Percentiles rank a stretch among this genome's conserved stretches.
Evolutionary conservation across 768 basidiomycete species (phyloP).

Genomic region (Coprinopsis marcescibilis): DNA sequence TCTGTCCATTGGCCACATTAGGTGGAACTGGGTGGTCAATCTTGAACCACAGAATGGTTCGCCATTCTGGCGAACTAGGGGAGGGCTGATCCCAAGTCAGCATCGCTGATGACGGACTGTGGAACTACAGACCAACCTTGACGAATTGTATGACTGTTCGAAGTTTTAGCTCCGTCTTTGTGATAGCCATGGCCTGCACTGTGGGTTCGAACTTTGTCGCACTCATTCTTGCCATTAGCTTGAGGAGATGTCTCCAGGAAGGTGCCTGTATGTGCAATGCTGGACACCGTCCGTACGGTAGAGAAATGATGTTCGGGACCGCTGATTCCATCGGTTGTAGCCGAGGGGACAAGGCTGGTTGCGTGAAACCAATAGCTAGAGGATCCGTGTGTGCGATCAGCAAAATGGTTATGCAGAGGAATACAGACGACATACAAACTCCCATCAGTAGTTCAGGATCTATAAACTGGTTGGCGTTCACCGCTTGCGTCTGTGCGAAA

Average conservation of each 20-base stretch:
- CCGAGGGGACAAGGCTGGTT: constrained; percentile 47
- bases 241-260: constrained; percentile 69
- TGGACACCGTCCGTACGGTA: constrained; percentile 64
- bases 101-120: not conserved
- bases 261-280: constrained; percentile 70
- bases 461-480: constrained; percentile 47
- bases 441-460: constrained; percentile 53
- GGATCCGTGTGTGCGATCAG: constrained; percentile 4
- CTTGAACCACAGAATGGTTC: constrained; percentile 71
- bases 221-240: constrained; percentile 68
- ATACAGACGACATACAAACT: constrained; percentile 49
- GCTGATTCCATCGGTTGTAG: constrained; percentile 42
- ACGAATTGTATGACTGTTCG: constrained; percentile 78
- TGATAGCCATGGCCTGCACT: constrained; percentile 54
- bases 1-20: constrained; percentile 35
- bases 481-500: not conserved
- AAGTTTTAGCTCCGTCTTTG: constrained; percentile 51
- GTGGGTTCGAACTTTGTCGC: constrained; percentile 67
- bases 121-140: constrained; percentile 38
- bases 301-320: constrained; percentile 69
- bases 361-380: constrained; percentile 62
- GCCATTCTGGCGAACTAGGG: constrained; percentile 50
- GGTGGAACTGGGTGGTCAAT: constrained; percentile 62
- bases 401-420: not conserved
- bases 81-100: not conserved